Conservation (phyloP, 495 filamentous ascomycete genomes). For the Xylaria sp. region DNA sequence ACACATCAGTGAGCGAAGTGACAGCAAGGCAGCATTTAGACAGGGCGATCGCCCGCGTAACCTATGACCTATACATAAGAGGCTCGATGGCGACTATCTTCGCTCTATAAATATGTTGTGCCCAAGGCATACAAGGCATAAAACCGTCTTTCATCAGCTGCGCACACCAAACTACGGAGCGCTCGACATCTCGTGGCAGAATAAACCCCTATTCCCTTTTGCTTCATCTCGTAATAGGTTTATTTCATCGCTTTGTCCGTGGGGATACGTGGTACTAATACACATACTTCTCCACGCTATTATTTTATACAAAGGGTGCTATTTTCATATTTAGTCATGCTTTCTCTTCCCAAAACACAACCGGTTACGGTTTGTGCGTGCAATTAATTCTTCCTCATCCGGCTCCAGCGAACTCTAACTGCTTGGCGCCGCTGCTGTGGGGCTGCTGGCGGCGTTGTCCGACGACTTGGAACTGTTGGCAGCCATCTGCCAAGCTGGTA, state of each 20-base stretch:
- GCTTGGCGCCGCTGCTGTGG: constrained; percentile 33
- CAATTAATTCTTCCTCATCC: neutral
- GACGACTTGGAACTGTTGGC: constrained; percentile 59
- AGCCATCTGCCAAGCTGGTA: constrained; percentile 90
- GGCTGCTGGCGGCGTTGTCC: constrained; percentile 34
- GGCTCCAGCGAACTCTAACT: constrained; percentile 19
- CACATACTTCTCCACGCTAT: constrained; percentile 2
- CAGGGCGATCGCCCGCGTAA: too few relatives aligned
- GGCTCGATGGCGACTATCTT: neutral
- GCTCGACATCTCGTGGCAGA: neutral
- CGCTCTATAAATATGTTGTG: neutral
- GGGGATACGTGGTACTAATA: neutral
- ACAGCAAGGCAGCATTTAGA: neutral
- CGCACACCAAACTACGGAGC: neutral
- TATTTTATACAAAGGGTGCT: constrained; percentile 9
- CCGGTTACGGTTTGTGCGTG: too few relatives aligned
- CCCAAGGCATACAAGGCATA: neutral
- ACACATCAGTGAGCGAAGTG: neutral
- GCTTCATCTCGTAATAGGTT: neutral
- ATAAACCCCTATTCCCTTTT: neutral
- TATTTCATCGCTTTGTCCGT: neutral
- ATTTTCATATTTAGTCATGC: neutral
- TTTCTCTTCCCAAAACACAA: neutral
- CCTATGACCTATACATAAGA: too few relatives aligned
- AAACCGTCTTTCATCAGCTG: neutral